phyloP scores from a whole-genome alignment of 2,329 filamentous ascomycete genomes.

The Fusarium sp. region DNA sequence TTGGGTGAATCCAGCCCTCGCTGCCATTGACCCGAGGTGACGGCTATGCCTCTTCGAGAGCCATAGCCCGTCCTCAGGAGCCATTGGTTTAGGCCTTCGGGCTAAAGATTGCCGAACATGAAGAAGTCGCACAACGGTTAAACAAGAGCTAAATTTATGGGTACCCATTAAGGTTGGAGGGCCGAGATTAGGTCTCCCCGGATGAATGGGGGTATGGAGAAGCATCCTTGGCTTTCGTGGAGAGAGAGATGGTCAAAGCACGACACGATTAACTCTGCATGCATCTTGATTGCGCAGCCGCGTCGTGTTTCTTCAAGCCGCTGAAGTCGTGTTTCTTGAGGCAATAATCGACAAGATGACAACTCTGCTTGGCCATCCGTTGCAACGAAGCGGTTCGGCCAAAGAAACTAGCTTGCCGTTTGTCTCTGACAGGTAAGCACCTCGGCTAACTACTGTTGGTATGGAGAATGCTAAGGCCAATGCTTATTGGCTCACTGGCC shows the following conservation, averaged over 20 bases:
- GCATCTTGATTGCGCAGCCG: too few species aligned
- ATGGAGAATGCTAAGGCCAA: neutral
- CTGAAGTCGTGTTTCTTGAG: neutral
- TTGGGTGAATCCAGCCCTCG: conserved; percentile 2
- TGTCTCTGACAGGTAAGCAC: neutral
- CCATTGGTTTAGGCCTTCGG: neutral
- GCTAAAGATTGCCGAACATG: conserved; percentile 5
- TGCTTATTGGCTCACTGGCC: conserved; percentile 8
- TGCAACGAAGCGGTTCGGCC: neutral
- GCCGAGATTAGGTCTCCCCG: conserved; percentile 11
- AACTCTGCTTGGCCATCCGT: neutral
- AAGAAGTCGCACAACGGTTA: neutral
- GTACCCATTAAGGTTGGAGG: conserved; percentile 17
- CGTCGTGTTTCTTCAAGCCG: neutral
- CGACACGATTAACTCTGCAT: too few species aligned
- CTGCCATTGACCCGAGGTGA: conserved; percentile 12
- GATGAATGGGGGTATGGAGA: conserved; percentile 5
- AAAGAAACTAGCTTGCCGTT: neutral
- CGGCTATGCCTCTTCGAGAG: conserved; percentile 6
- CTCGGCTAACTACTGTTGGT: conserved; percentile 11
- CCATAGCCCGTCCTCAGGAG: neutral
- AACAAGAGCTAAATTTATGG: neutral
- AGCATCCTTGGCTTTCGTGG: conserved; percentile 6
- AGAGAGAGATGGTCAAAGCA: too few species aligned
- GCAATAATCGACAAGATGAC: neutral